phyloP scores from a whole-genome alignment of 805 yeast species.

The Saturnispora kantuleensis region DNA sequence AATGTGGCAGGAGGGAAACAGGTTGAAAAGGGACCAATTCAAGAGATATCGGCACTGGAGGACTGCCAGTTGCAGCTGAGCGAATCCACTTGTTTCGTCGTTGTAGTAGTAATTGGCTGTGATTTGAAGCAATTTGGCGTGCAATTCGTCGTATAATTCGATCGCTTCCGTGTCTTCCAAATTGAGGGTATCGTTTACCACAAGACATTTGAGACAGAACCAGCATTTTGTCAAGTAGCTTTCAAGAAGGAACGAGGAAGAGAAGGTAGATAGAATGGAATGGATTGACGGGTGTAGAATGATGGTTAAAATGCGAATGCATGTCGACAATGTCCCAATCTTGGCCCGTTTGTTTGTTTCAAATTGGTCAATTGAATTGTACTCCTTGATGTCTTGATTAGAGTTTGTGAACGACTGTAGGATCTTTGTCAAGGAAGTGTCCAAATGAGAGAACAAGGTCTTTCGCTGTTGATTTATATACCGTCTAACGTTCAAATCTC shows the following conservation, averaged over 20 bases:
- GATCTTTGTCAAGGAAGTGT: conserved; percentile 16
- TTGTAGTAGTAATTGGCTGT: conserved; percentile 15
- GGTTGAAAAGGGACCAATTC: conserved; percentile 21
- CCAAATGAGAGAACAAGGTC: conserved; percentile 16
- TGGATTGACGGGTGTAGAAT: conserved; percentile 18
- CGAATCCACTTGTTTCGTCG: conserved; percentile 13
- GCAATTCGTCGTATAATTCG: conserved; percentile 21
- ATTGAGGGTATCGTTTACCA: conserved; percentile 18
- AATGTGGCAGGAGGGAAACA: conserved; percentile 20
- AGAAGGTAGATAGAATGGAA: conserved; percentile 15
- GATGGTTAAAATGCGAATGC: conserved; percentile 20
- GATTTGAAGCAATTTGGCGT: conserved; percentile 19
- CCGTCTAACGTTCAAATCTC: conserved; percentile 17
- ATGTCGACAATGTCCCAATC: conserved; percentile 20
- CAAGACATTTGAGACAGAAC: conserved; percentile 26
- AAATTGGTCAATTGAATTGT: conserved; percentile 13
- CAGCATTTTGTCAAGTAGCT: conserved; percentile 21
- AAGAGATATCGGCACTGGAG: conserved; percentile 20
- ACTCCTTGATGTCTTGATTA: conserved; percentile 8
- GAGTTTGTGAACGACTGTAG: conserved; percentile 22
- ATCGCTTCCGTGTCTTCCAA: conserved; percentile 9
- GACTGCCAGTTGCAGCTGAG: conserved; percentile 14
- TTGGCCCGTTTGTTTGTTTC: conserved; percentile 14
- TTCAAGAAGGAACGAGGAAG: conserved; percentile 18
- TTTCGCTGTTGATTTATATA: conserved; percentile 18